Percentiles rank a stretch among this genome's conserved stretches.
Conservation (phyloP, 352 stramenopile genomes). For the Phytophthora agathidicida region DNA sequence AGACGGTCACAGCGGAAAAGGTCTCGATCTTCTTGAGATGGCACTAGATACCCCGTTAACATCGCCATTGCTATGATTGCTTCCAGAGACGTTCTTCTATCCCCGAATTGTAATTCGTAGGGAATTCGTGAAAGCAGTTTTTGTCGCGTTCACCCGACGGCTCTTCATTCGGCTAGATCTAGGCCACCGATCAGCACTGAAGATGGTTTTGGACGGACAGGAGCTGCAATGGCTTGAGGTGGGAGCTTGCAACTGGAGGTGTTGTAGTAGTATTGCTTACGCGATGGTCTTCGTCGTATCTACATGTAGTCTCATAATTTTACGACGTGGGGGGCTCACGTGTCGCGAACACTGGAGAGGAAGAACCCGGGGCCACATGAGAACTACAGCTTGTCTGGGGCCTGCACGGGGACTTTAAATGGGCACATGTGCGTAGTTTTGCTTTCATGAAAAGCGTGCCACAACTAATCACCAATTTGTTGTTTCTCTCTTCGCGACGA, state of each 20-base stretch:
- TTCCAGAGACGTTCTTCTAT: too few species aligned
- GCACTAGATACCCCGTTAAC: too few species aligned
- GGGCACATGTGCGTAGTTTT: slow-evolving; percentile 47
- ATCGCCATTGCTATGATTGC: too few species aligned
- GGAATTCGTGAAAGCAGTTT: too few species aligned
- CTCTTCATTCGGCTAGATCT: slow-evolving; percentile 8
- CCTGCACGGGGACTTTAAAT: slow-evolving; percentile 39
- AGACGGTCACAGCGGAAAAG: too few species aligned
- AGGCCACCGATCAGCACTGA: not conserved
- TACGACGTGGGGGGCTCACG: slow-evolving; percentile 46
- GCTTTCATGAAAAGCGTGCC: not conserved
- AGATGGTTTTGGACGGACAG: slow-evolving; percentile 18
- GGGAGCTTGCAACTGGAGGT: not conserved
- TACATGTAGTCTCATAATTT: slow-evolving; percentile 47
- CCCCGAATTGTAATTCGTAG: too few species aligned
- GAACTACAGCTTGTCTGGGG: slow-evolving; percentile 29
- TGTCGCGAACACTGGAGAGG: slow-evolving; percentile 32
- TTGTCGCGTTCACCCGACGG: too few species aligned
- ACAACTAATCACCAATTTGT: not conserved
- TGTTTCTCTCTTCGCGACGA: not conserved
- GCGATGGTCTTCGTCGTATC: too few species aligned
- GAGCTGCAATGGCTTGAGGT: slow-evolving; percentile 36
- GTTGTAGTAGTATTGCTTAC: not conserved
- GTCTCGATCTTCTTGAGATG: too few species aligned
- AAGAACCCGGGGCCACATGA: slow-evolving; percentile 16